phyloP scores from a whole-genome alignment of 495 filamentous ascomycete genomes.

The Lasiosphaeris hirsuta region DNA sequence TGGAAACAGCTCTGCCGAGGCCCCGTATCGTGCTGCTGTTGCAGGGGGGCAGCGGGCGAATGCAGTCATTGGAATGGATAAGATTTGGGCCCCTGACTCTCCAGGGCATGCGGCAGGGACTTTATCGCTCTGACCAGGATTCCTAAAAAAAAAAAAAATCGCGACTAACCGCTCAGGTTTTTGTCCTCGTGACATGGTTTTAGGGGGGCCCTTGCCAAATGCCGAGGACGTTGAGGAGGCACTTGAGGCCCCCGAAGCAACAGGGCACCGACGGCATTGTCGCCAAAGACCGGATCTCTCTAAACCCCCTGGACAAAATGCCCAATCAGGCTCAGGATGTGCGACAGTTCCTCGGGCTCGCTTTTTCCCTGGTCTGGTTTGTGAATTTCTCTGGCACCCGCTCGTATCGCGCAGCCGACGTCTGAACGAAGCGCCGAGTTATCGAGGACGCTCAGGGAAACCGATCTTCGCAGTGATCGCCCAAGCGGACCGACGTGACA shows the following conservation, averaged over 20 bases:
- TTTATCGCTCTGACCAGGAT: conserved; percentile 16
- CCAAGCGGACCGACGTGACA: no score
- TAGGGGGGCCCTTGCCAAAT: conserved; percentile 13
- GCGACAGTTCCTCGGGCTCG: neutral
- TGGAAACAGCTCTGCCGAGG: conserved; percentile 27
- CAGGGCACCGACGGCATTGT: neutral
- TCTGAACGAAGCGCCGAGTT: neutral
- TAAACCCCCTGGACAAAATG: neutral
- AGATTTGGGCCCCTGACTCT: conserved; percentile 8
- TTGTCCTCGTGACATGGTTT: conserved; percentile 27
- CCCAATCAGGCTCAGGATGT: no score
- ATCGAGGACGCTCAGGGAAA: neutral
- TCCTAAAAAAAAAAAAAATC: conserved; percentile 8
- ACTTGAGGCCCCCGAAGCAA: conserved; percentile 10
- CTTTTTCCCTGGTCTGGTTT: neutral
- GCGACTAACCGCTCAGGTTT: conserved; percentile 19
- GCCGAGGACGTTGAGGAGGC: conserved; percentile 10
- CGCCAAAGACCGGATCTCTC: neutral
- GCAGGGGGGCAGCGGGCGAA: neutral
- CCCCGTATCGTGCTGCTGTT: conserved; percentile 1
- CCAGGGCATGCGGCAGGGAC: conserved; percentile 6
- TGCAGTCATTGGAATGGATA: neutral
- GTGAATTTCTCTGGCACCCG: neutral
- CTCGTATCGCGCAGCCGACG: neutral
- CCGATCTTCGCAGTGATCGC: neutral